A percentile compares a stretch with the other conserved stretches of the same genome.
These are phyloP conservation scores for Backusella morwellensis DNA, from an alignment of 192 early-diverging fungal genomes.

Conservation along the genomic window DNA sequence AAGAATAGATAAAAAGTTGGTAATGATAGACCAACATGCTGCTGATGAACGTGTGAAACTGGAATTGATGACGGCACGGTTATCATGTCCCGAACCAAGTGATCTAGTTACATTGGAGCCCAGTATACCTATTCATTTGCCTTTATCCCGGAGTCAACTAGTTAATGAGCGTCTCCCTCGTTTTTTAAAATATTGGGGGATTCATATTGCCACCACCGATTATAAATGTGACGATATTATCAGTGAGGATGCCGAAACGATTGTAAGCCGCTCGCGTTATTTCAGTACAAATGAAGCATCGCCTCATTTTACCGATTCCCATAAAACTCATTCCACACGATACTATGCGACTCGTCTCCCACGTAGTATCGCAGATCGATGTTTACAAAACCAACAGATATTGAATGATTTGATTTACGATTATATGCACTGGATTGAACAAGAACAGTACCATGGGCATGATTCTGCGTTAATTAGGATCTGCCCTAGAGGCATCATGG, in stretches of 20 bases:
- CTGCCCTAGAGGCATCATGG: constrained; percentile 63
- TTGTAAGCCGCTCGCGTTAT: background rate
- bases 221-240: background rate
- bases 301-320: background rate
- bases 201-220: background rate
- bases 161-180: background rate
- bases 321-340: background rate
- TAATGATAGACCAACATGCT: constrained; percentile 79
- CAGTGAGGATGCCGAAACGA: background rate
- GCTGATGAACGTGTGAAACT: constrained; percentile 73
- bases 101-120: background rate
- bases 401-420: constrained; percentile 48
- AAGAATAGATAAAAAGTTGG: constrained; percentile 20
- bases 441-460: constrained; percentile 15
- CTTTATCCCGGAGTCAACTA: constrained; percentile 11
- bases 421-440: constrained; percentile 41
- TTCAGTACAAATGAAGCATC: constrained; percentile 19
- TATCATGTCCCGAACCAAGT: constrained; percentile 18
- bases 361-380: constrained; percentile 57
- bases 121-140: constrained; percentile 21
- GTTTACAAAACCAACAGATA: constrained; percentile 48
- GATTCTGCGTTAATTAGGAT: constrained; percentile 30
- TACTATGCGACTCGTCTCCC: constrained; percentile 48
- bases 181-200: background rate
- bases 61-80: constrained; percentile 49